A percentile compares a stretch with the other conserved stretches of the same genome.
Conservation (phyloP, 169 alveolate species). For the Eimeria brunetti region DNA sequence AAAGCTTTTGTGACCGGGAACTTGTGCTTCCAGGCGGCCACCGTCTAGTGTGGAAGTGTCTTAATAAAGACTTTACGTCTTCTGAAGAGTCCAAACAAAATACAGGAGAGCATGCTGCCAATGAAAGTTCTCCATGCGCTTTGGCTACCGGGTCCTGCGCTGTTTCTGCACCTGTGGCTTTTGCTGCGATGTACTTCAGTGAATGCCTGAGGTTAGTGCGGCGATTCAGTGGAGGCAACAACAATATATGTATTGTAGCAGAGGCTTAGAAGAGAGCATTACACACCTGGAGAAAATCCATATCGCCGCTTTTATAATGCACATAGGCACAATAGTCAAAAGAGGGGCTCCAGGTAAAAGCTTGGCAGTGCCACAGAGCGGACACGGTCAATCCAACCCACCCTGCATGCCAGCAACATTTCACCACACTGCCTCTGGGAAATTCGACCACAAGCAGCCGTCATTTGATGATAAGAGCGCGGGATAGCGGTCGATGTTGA, state of each 20-base stretch:
- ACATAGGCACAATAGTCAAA: not conserved
- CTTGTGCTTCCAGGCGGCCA: conserved; percentile 54
- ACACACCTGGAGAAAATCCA: not conserved
- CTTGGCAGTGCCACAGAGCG: not conserved
- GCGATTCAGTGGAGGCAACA: not conserved
- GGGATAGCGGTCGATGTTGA: not conserved
- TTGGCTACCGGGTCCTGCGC: conserved; percentile 65
- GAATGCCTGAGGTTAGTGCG: conserved; percentile 72
- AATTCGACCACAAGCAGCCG: not conserved
- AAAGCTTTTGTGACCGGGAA: not conserved
- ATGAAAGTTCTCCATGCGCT: not conserved
- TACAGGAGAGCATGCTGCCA: not conserved
- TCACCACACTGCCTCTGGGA: not conserved
- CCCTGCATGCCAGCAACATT: not conserved
- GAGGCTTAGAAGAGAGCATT: not conserved
- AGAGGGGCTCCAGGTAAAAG: not conserved
- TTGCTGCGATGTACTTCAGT: conserved; percentile 73
- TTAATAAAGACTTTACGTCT: conserved; percentile 2
- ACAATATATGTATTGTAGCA: not conserved
- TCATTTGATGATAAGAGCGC: not conserved
- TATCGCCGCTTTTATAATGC: not conserved
- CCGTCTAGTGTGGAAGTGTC: conserved; percentile 44
- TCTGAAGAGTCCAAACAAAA: conserved; percentile 15
- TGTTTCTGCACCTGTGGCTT: conserved; percentile 67
- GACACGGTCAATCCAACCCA: not conserved